A percentile compares a stretch with the other conserved stretches of the same genome.
These are phyloP conservation scores for Stylonectria norvegica DNA, from an alignment of 2,329 filamentous ascomycete genomes.

Conservation along the genomic window DNA sequence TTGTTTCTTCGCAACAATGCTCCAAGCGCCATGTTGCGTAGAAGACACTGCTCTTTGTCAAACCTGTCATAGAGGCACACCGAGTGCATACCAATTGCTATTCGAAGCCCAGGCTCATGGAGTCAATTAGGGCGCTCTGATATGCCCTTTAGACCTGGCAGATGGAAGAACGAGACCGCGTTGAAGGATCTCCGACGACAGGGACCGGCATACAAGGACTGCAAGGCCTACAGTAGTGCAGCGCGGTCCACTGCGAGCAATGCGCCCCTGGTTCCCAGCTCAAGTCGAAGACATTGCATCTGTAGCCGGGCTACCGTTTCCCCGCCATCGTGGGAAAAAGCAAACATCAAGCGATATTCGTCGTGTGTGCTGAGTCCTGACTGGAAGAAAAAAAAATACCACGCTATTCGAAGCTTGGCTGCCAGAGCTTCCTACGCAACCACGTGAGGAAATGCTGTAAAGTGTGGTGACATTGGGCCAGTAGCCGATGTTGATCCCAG, in stretches of 20 bases:
- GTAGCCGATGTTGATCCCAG: conserved; percentile 12
- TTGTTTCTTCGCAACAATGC: too few species aligned
- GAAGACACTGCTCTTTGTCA: too few species aligned
- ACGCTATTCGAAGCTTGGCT: too few species aligned
- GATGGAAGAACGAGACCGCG: conserved; percentile 6
- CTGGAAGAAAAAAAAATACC: too few species aligned
- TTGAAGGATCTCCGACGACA: conserved; percentile 8
- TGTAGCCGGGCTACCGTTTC: conserved; percentile 13
- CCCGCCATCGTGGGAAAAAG: conserved; percentile 20
- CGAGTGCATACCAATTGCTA: too few species aligned
- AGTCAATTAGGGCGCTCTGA: too few species aligned
- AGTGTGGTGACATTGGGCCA: conserved; percentile 7
- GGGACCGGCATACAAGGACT: conserved; percentile 8
- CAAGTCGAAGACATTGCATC: conserved; percentile 15
- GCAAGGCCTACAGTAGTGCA: conserved; percentile 2
- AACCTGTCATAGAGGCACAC: too few species aligned
- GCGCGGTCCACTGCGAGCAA: conserved; percentile 7
- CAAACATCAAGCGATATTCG: too few species aligned
- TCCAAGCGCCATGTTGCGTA: too few species aligned
- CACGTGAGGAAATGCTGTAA: conserved; percentile 4
- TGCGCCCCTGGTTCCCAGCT: conserved; percentile 11
- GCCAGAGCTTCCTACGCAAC: too few species aligned
- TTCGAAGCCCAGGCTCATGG: too few species aligned
- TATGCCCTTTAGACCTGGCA: background rate
- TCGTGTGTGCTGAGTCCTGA: too few species aligned